Base-by-base conservation (phyloP, 305 asterid species). In the Withania somnifera region DNA sequence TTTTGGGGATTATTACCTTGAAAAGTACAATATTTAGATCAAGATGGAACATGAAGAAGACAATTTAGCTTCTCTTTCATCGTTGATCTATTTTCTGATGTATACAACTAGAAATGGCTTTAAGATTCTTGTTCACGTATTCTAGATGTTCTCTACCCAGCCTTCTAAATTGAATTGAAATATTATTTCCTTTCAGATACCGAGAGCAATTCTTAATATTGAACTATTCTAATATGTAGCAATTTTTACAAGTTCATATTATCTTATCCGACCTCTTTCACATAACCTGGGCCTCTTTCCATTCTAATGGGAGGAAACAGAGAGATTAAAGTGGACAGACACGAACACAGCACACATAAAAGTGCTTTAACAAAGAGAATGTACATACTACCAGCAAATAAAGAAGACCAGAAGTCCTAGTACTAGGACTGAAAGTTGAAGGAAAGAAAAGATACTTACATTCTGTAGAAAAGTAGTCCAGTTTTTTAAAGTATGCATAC, bases 381-480 rank as follows among this genome's bases (percentile, higher is more conserved):
- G 13, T 10, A 71, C 11, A 24, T 45, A 24, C 34, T 71, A 42
- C 22, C 24, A 71, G 7, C 28, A 63, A 20, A 78, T 7, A 22
- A 11, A 47, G 61, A 79, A 26, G 63, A 63, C 42, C 40, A 63
- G 28, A 57, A 58, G 54, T 28, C 50, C 53, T 17, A 24, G 79
- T 30, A 63, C 22, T 63, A 63, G 22, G 22, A 3, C 22, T 34
- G 56, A 54, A 71, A 58, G 17, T 40, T 76, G 17, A 86, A 78
- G 82, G 85, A 84, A 68, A 52, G 24, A 45, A 32, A 19, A 57
- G 34, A 57, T 42, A 86, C 98, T 90, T 89, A 95, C 99, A 95
- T 85, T 95, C 99, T 17, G 99, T 95, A 17, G 99, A 95, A 94
- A 95, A 94, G 89, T 95, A 94, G 88, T 95, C 99, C 91, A 95